phyloP scores from a whole-genome alignment of 441 rosid species.

The Pelargonium cotyledonis region DNA sequence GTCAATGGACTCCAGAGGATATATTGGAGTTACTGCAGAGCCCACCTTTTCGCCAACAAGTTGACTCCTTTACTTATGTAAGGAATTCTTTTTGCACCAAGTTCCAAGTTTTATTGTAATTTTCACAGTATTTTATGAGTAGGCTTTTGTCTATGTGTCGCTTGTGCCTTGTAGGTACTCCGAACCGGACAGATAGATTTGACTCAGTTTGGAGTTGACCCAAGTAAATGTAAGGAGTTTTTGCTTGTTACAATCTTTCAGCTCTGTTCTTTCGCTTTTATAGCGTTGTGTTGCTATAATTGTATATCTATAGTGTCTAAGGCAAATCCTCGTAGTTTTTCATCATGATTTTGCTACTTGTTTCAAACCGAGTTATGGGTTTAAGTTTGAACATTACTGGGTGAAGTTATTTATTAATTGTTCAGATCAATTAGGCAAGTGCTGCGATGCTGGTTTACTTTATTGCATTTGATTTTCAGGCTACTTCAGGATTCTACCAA shows the following conservation, averaged over 20 bases:
- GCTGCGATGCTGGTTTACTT: neutral
- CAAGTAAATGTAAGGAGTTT: conserved; percentile 68
- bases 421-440: neutral
- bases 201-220: conserved; percentile 86
- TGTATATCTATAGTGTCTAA: neutral
- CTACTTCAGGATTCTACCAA: too few relatives aligned
- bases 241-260: conserved; percentile 6
- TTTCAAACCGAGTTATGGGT: neutral
- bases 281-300: conserved; percentile 7
- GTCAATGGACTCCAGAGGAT: conserved; percentile 62
- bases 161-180: conserved; percentile 70
- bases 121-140: conserved; percentile 7
- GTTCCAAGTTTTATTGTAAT: conserved; percentile 10
- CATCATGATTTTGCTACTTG: neutral
- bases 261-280: conserved; percentile 2
- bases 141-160: conserved; percentile 18
- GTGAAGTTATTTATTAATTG: neutral
- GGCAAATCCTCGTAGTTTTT: neutral
- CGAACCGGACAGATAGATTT: conserved; percentile 93
- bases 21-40: conserved; percentile 82
- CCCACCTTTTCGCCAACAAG: conserved; percentile 91
- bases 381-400: neutral
- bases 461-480: too few relatives aligned
- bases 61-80: conserved; percentile 90
- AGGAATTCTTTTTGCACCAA: conserved; percentile 25